Base-by-base conservation (phyloP, 2,329 filamentous ascomycete genomes). In the Cladophialophora carrionii region DNA sequence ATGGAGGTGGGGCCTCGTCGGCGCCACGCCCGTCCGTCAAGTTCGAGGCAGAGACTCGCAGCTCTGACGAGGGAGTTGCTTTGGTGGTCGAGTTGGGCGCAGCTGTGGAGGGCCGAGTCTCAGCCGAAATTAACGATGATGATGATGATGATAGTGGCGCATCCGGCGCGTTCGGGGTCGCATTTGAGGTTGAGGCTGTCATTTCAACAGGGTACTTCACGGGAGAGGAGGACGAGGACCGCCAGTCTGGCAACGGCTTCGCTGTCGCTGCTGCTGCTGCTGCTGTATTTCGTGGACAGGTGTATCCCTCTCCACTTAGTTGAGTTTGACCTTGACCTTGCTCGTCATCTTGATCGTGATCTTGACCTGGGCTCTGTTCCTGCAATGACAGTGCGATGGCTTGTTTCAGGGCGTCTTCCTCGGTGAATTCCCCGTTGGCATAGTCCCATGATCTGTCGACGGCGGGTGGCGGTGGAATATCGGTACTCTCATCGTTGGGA, bases 341-440 rank as follows among this genome's bases (percentile, higher is more conserved):
- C 2, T n/a, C 51, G 10, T 43, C 22, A 29, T 17, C 48, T 29
- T 54, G 26, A 5, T 32, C 24, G 17, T 56, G 29, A 4, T 10
- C 26, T 14, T 49, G n/a, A 26, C 14, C 17, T 32, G 51, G 24
- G 12, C 43, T 55, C 46, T 72, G 55, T 8, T 72, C 65, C 56
- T 69, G 67, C 14, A 77, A 55, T 8, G 73, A 75, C 32, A 76
- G 55, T 1, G 68, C 70, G 61, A 75, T 74, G 6, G 74, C 74
- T 48, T 54, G 56, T 55, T 67, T 75, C 12, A 79, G 64, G 9
- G 78, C 75, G 51, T 78, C 77, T 37, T 78, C 77, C 0, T 73
- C 69, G 24, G 62, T 51, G 20, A 60, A 57, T 7, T 55, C 57
- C 8, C 29, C 54, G 34, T 61, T 57, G n/a, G n/a, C 48, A 31